Percentiles rank a stretch among this genome's conserved stretches.
phyloP scores from a whole-genome alignment of 2,329 filamentous ascomycete species.

The Dissoconium aciculare region DNA sequence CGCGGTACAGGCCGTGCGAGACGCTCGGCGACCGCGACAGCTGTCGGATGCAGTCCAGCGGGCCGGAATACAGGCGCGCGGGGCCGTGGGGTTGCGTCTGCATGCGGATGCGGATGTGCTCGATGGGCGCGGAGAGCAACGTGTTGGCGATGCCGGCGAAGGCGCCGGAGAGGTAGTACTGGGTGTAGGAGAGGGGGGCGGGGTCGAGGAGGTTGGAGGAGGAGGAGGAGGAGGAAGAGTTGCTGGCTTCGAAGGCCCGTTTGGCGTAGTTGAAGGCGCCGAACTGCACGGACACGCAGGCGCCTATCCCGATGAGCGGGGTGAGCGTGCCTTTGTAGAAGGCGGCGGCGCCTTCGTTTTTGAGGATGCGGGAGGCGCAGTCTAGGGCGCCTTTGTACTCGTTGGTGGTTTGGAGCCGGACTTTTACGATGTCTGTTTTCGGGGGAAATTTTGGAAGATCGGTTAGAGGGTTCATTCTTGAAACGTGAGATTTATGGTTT shows the following conservation, averaged over 20 bases:
- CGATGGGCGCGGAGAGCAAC: constrained; percentile 76
- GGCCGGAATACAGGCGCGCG: constrained; percentile 62
- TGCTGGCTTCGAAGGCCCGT: constrained; percentile 66
- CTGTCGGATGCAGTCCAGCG: constrained; percentile 80
- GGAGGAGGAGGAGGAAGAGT: constrained; percentile 31
- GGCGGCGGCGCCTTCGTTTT: constrained; percentile 71
- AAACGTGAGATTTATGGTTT: constrained; percentile 4
- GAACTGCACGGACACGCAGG: constrained; percentile 93
- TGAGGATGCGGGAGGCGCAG: constrained; percentile 70
- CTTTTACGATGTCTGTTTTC: constrained; percentile 75
- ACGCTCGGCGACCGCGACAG: constrained; percentile 55
- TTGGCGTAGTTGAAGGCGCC: constrained; percentile 89
- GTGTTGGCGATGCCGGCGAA: constrained; percentile 89
- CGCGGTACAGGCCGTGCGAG: constrained; percentile 66
- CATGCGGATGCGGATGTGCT: constrained; percentile 89
- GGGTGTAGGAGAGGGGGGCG: constrained; percentile 52
- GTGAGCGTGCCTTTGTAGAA: constrained; percentile 99
- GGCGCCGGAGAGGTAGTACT: constrained; percentile 83
- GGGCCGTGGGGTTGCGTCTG: constrained; percentile 91
- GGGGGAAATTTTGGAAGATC: constrained; percentile 4
- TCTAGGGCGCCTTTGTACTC: constrained; percentile 68
- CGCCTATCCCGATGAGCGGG: constrained; percentile 85
- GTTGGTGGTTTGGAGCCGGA: constrained; percentile 78
- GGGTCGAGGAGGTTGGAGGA: constrained; percentile 20
- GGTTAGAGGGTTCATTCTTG: constrained; percentile 4